Percentiles rank a stretch among this genome's conserved stretches.
These are phyloP conservation scores for Ammopiptanthus mongolicus DNA, from an alignment of 306 rosid species.

Conservation along the genomic window DNA sequence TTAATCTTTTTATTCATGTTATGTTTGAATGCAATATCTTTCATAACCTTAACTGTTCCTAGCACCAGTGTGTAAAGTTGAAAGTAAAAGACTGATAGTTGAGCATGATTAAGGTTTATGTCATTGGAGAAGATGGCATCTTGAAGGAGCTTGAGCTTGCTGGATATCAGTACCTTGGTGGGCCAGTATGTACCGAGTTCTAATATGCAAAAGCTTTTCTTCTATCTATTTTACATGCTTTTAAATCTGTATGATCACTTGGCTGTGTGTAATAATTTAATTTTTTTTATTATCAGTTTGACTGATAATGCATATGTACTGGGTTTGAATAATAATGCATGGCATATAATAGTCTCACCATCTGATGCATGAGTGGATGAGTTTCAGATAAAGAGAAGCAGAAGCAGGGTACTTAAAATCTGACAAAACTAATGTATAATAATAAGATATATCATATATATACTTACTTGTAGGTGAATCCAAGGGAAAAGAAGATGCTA, in stretches of 20 bases:
- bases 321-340: conserved; percentile 8
- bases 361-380: neutral
- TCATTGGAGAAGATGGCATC: conserved; percentile 98
- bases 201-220: neutral
- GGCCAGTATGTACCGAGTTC: conserved; percentile 61
- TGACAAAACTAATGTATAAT: neutral
- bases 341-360: neutral
- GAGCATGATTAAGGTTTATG: conserved; percentile 65
- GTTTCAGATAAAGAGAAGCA: neutral
- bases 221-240: neutral
- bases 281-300: neutral
- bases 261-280: neutral
- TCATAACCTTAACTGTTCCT: neutral
- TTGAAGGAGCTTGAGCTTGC: conserved; percentile 98
- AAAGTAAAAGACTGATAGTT: conserved; percentile 26
- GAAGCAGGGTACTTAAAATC: neutral
- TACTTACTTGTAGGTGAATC: neutral
- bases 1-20: neutral
- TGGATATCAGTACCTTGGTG: conserved; percentile 91
- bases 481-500: neutral
- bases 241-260: conserved; percentile 1
- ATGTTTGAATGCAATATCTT: neutral
- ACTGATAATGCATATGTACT: neutral
- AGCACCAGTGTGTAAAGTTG: neutral
- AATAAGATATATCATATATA: neutral